Evolutionary conservation across 140 eudicot species (phyloP).

Genomic region (Senecio squalidus): DNA sequence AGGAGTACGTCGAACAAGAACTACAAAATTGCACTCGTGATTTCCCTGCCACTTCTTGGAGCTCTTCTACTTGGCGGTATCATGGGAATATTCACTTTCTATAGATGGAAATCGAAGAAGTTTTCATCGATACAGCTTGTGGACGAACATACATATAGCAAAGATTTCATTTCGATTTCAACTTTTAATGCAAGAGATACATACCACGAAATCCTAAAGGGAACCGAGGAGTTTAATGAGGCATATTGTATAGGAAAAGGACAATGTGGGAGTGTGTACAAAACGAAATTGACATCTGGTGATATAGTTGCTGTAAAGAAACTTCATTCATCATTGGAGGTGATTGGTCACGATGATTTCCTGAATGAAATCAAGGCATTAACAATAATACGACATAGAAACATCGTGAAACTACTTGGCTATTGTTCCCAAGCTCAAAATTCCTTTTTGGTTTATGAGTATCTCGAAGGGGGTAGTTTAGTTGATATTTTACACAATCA

Average conservation of each 20-base stretch:
- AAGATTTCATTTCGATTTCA: constrained; percentile 14
- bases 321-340: constrained; percentile 22
- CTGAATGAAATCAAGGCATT: constrained; percentile 30
- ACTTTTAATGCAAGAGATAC: constrained; percentile 24
- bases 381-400: constrained; percentile 36
- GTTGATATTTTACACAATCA: constrained; percentile 3
- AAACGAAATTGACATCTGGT: constrained; percentile 23
- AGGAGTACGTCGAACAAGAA: neutral
- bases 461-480: constrained; percentile 39
- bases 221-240: constrained; percentile 29
- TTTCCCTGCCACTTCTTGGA: constrained; percentile 13
- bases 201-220: constrained; percentile 23
- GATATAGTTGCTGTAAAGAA: constrained; percentile 35
- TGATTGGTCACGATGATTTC: constrained; percentile 18
- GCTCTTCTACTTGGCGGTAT: neutral
- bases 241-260: constrained; percentile 39
- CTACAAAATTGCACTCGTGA: neutral
- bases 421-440: constrained; percentile 24
- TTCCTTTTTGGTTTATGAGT: constrained; percentile 37
- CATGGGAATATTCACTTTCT: neutral
- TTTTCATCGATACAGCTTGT: neutral
- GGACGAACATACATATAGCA: neutral
- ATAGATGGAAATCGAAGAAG: neutral
- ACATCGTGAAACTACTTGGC: constrained; percentile 37
- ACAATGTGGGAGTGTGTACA: constrained; percentile 37